Base-by-base conservation (phyloP, 1,284 basidiomycete genomes). In the Tilletia setariae region DNA sequence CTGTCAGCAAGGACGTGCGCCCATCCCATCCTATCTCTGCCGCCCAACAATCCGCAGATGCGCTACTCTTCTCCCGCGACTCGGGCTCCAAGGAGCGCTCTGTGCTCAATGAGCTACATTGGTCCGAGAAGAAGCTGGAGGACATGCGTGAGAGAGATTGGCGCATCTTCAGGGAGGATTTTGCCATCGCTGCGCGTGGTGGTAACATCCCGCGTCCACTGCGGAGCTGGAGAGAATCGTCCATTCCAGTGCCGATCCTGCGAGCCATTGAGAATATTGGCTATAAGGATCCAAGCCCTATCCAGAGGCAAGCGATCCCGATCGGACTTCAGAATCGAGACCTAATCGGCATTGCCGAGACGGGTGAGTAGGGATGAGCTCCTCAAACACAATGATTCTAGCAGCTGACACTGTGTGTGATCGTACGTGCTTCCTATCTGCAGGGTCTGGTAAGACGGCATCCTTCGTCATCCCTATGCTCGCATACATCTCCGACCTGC, bases 91-190 rank as follows among this genome's bases (percentile, higher is more conserved):
- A 19, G 46, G 46, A 19, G 6, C 16, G 21, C 46, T 49, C 68
- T 90, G 91, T 53, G 21, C 51, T 85, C 86, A 88, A 69, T 89
- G 91, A 42, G 85, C 92, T 72, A 72, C 96, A 98, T 85, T 98
- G 96, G 96, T 90, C 90, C 1, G 93, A 97, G n/a, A 99, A 99
- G 84, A 87, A 90, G 1, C 85, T 98, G 40, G 83, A 86, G 1
- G 93, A 98, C 83, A 98, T 99, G 96, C 91, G 90, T 80, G 96
- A 98, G 77, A 87, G 95, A 68, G 95, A 99, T 82, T 99, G 95
- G 95, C 89, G 95, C 78, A 98, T 99, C 83, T 98, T 99, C 85
- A 87, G 94, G 72, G 95, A 98, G 83, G 95, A 99, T 84, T 99
- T 96, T 85, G 94, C 90, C 77, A 99, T 99, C 72, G 89, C 92